Evolutionary conservation across 805 yeast species (phyloP).

Genomic region (Yueomyces sinensis): DNA sequence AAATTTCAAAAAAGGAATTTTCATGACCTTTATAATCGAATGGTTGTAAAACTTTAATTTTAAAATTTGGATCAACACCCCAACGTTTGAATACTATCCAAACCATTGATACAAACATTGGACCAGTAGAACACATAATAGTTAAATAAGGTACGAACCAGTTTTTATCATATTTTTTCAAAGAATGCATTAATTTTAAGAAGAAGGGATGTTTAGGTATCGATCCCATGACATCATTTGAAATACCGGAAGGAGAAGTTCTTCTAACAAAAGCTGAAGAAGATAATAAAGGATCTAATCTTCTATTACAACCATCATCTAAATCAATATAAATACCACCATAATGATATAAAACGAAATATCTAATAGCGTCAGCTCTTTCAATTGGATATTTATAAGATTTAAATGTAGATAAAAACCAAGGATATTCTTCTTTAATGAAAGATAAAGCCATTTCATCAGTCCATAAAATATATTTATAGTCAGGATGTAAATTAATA

Average conservation of each 20-base stretch:
- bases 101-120: conserved; percentile 67
- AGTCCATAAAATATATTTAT: conserved; percentile 79
- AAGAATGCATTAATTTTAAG: conserved; percentile 47
- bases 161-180: conserved; percentile 50
- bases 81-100: conserved; percentile 79
- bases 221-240: conserved; percentile 86
- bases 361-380: conserved; percentile 83
- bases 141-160: conserved; percentile 78
- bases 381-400: conserved; percentile 67
- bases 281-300: conserved; percentile 63
- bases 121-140: conserved; percentile 90
- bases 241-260: conserved; percentile 79
- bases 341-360: conserved; percentile 64
- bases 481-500: conserved; percentile 69
- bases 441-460: conserved; percentile 71
- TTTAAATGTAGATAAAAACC: conserved; percentile 76
- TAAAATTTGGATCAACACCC: conserved; percentile 40
- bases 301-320: conserved; percentile 73
- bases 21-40: conserved; percentile 49
- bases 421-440: conserved; percentile 65
- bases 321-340: conserved; percentile 87
- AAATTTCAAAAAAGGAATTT: conserved; percentile 53
- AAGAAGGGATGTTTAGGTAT: conserved; percentile 81
- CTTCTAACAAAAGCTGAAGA: conserved; percentile 77
- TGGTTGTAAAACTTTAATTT: conserved; percentile 58